Evolutionary conservation across 345 rosid species (phyloP).

Genomic region (Eucalyptus sp.): DNA sequence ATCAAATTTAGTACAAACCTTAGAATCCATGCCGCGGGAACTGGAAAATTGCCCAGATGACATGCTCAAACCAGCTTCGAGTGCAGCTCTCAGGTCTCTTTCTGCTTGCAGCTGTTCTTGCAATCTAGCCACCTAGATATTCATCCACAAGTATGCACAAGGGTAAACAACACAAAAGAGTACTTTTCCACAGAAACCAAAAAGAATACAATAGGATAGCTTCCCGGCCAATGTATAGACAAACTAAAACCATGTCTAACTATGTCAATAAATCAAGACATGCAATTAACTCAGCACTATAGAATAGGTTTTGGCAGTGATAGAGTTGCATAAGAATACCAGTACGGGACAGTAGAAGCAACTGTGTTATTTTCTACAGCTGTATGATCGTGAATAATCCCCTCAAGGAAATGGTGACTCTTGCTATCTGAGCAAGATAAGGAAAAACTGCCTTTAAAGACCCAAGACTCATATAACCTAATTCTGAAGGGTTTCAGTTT

Average conservation of each 20-base stretch:
- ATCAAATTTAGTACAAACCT: slow-evolving; percentile 37
- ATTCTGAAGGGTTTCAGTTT: background rate
- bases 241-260: background rate
- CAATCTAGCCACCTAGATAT: slow-evolving; percentile 71
- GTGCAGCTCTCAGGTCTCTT: slow-evolving; percentile 95
- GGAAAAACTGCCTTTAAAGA: background rate
- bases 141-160: slow-evolving; percentile 2
- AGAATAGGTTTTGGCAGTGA: background rate
- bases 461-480: background rate
- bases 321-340: background rate
- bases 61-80: slow-evolving; percentile 99
- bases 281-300: background rate
- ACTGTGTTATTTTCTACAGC: background rate
- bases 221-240: background rate
- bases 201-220: background rate
- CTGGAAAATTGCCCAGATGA: slow-evolving; percentile 77
- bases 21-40: slow-evolving; percentile 89
- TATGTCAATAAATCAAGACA: background rate
- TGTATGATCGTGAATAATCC: background rate
- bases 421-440: background rate
- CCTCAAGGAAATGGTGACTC: background rate
- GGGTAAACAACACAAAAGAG: background rate
- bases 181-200: background rate
- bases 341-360: background rate
- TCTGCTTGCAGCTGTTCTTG: slow-evolving; percentile 99